Conservation (phyloP, 1,284 basidiomycete genomes). For the Tausonia pullulans region DNA sequence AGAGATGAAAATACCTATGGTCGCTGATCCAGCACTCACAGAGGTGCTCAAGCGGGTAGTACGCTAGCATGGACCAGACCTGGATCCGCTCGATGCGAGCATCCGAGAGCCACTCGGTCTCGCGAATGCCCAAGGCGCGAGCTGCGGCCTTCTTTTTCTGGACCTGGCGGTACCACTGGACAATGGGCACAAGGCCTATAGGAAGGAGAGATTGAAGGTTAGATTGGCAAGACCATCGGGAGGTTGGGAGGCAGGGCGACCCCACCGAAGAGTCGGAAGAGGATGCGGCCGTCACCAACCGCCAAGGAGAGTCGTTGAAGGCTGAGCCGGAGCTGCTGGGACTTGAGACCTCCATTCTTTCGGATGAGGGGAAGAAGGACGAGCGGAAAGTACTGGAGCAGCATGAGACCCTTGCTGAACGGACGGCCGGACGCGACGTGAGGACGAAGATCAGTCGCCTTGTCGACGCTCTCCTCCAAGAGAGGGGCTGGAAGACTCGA, state of each 20-base stretch:
- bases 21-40: neutral
- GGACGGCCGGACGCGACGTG: neutral
- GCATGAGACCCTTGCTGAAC: constrained; percentile 12
- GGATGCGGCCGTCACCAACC: neutral
- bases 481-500: neutral
- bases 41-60: constrained; percentile 15
- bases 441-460: neutral
- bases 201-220: neutral
- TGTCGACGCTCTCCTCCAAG: neutral
- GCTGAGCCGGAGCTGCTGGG: neutral
- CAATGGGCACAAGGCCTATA: constrained; percentile 13
- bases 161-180: constrained; percentile 8
- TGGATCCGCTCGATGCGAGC: neutral
- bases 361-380: constrained; percentile 3
- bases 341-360: neutral
- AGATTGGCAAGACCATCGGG: neutral
- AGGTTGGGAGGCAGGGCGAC: neutral
- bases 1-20: neutral
- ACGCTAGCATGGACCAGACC: constrained; percentile 7
- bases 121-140: neutral
- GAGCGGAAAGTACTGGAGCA: constrained; percentile 13
- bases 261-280: constrained; percentile 12
- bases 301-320: neutral
- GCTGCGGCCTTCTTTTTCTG: neutral
- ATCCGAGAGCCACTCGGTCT: neutral